A percentile compares a stretch with the other conserved stretches of the same genome.
Evolutionary conservation across 2,329 filamentous ascomycete genomes (phyloP).

Genomic region (Botryosphaeria dothidea): DNA sequence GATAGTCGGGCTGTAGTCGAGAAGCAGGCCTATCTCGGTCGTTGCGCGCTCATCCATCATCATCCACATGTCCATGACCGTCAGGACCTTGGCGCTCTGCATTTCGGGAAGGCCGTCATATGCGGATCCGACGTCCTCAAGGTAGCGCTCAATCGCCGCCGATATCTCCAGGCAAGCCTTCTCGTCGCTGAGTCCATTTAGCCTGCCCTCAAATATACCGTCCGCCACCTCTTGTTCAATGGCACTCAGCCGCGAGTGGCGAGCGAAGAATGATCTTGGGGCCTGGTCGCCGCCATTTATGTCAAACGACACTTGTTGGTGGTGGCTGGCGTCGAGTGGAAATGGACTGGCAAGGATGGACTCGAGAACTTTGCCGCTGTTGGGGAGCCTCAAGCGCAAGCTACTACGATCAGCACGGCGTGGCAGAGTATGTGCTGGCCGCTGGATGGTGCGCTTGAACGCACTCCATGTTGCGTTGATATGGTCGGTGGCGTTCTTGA

Average conservation of each 20-base stretch:
- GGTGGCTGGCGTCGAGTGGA: background rate
- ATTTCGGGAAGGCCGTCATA: conserved; percentile 52
- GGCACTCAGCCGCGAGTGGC: background rate
- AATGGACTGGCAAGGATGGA: background rate
- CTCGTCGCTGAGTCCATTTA: background rate
- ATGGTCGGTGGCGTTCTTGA: conserved; percentile 22
- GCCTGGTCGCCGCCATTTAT: background rate
- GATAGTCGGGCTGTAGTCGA: conserved; percentile 55
- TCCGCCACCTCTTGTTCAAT: background rate
- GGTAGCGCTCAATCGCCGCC: conserved; percentile 37
- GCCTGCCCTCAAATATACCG: background rate
- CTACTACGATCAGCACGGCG: conserved; percentile 28
- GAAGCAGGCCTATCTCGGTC: conserved; percentile 48
- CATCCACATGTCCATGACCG: conserved; percentile 60
- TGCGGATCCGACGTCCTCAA: conserved; percentile 32
- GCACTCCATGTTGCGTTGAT: conserved; percentile 27
- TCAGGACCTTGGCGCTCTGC: conserved; percentile 55
- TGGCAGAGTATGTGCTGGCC: conserved; percentile 47
- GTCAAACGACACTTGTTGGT: background rate
- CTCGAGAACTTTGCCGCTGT: background rate
- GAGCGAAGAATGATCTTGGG: background rate
- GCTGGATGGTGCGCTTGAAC: conserved; percentile 28
- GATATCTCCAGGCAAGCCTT: conserved; percentile 34
- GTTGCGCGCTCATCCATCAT: conserved; percentile 53
- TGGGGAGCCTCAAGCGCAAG: background rate